Evolutionary conservation across 1,284 basidiomycete genomes (phyloP).

Genomic region (Pyrrhoderma noxium): DNA sequence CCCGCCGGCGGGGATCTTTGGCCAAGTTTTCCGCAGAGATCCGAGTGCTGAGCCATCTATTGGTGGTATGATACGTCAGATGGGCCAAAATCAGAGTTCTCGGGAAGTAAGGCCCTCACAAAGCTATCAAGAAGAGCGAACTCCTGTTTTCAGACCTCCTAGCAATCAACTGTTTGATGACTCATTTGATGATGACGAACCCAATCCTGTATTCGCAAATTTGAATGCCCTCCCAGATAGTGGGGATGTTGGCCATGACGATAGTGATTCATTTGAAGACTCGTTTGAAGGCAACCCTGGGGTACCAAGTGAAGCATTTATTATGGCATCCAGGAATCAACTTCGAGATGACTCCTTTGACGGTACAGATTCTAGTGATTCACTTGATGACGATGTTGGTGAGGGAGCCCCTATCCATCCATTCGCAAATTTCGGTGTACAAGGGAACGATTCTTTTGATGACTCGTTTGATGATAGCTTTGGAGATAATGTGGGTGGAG

Average conservation of each 20-base stretch:
- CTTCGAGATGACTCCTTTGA: slow-evolving; percentile 42
- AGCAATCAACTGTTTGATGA: too few relatives aligned
- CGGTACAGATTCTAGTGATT: slow-evolving; percentile 42
- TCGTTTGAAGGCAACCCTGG: slow-evolving; percentile 33
- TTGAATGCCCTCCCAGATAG: too few relatives aligned
- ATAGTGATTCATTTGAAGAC: slow-evolving; percentile 9
- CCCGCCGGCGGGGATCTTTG: too few relatives aligned
- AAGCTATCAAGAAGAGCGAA: slow-evolving; percentile 7
- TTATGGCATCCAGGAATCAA: slow-evolving; percentile 37
- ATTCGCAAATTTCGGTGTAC: slow-evolving; percentile 5
- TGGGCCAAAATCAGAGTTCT: slow-evolving; percentile 30
- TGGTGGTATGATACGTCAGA: slow-evolving; percentile 46
- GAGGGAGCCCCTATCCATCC: slow-evolving; percentile 3
- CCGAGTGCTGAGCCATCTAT: slow-evolving; percentile 33
- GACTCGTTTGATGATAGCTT: slow-evolving; percentile 25
- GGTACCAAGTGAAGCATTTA: slow-evolving; percentile 52
- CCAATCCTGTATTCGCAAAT: too few relatives aligned
- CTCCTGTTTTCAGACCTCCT: too few relatives aligned
- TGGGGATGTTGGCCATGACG: neutral
- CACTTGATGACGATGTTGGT: slow-evolving; percentile 29
- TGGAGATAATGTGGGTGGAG: slow-evolving; percentile 26
- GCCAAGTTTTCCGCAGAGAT: neutral
- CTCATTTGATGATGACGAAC: too few relatives aligned
- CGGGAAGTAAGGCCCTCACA: neutral
- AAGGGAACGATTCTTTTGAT: slow-evolving; percentile 24